phyloP scores from a whole-genome alignment of 148 eudicot species.

The Spergularia marina region DNA sequence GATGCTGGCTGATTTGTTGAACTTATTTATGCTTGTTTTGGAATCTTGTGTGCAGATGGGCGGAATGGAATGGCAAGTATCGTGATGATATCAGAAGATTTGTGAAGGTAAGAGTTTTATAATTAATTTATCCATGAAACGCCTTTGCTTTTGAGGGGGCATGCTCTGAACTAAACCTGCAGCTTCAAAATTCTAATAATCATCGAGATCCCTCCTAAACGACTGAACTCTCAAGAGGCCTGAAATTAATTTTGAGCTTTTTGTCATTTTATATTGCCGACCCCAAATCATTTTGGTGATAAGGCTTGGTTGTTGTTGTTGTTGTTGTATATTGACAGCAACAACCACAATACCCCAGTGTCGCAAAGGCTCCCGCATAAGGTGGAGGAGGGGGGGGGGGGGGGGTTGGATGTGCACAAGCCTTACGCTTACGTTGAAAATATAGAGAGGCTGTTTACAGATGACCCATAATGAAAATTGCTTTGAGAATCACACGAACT shows the following conservation, averaged over 20 bases:
- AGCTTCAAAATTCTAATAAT: background rate
- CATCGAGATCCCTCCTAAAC: background rate
- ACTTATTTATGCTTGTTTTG: constrained; percentile 6
- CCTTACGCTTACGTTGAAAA: too few species aligned
- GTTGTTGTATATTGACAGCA: too few species aligned
- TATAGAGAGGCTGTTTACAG: too few species aligned
- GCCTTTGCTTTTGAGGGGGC: background rate
- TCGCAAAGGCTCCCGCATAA: too few species aligned
- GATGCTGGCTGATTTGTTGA: background rate
- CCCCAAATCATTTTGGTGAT: too few species aligned
- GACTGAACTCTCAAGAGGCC: background rate
- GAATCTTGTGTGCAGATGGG: constrained; percentile 65
- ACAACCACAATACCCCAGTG: too few species aligned
- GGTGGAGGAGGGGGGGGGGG: too few species aligned
- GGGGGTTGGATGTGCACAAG: too few species aligned
- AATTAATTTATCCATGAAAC: background rate
- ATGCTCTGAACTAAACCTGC: background rate
- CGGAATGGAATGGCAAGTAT: constrained; percentile 98
- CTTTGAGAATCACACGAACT: too few species aligned
- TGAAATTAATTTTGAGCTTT: background rate
- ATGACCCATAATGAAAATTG: too few species aligned
- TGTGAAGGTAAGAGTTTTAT: constrained; percentile 55
- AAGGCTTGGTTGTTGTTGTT: too few species aligned
- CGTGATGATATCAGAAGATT: constrained; percentile 93
- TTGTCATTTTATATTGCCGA: background rate